Base-by-base conservation (phyloP, 2,329 filamentous ascomycete species). In the Zopfia rhizophila region DNA sequence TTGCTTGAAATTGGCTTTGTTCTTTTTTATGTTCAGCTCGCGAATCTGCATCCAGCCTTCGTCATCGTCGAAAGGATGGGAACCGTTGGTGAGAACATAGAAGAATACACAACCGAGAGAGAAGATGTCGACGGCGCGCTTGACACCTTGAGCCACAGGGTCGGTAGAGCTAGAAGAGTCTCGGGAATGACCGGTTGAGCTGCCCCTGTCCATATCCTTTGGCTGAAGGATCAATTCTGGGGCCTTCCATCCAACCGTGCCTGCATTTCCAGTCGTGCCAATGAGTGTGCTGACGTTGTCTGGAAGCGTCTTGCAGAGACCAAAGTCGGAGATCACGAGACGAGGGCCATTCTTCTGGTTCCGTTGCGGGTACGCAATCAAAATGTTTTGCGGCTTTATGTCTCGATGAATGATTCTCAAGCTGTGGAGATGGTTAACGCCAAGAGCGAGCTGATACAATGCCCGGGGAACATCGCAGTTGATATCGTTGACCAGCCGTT, bases 71-170 rank as follows among this genome's bases (percentile, higher is more conserved):
- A 95, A 99, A 0, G 94, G 94, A 70, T 99, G 94, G 1, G 82
- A 84, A 12, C 94, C 94, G 52, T 91, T 89, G 1, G 93, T 97
- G 48, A 99, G 80, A n/a, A 97, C 92, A 69, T 97, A 99, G 75
- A 92, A 97, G 78, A 97, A 99, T n/a, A 99, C 91, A 40, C 96
- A 88, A 1, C 94, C 94, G 24, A 99, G 82, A 0, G 92, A 96
- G 75, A 99, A 99, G 18, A 99, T 96, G 67, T 99, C 94, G 51
- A 97, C 97, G 7, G 94, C 90, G 32, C 94, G 88, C 32, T 96
- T 99, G 5, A 95, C 93, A 38, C 94, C 89, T 48, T 91, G 87
- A 57, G 70, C 62, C 18, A 83, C 77, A 1, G 69, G 66, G 45
- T 73, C 71, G 4, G 63, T 69, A 1, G 69, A 72, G 39, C 61